Evolutionary conservation across 2,329 filamentous ascomycete genomes (phyloP).

Genomic region (Talaromyces sp.): DNA sequence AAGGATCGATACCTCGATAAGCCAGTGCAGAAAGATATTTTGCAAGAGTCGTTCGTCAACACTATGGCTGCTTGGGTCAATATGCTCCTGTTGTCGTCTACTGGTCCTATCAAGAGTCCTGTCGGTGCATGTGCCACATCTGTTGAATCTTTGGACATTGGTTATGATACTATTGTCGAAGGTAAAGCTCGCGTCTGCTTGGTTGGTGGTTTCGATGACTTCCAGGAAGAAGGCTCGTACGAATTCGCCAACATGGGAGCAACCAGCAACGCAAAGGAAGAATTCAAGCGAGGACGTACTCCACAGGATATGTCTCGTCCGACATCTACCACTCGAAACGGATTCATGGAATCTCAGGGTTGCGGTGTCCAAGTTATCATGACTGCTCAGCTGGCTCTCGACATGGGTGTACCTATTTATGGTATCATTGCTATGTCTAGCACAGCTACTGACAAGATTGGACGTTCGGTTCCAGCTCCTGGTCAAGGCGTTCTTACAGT

Average conservation of each 20-base stretch:
- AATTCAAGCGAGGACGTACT: conserved; percentile 90
- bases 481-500: conserved; percentile 96
- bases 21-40: conserved; percentile 95
- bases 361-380: conserved; percentile 98
- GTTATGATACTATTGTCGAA: conserved; percentile 96
- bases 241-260: conserved; percentile 99
- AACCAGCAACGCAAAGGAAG: conserved; percentile 95
- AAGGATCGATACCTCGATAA: conserved; percentile 95
- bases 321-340: conserved; percentile 91
- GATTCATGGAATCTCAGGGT: conserved; percentile 99
- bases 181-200: conserved; percentile 97
- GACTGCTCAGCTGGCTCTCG: conserved; percentile 89
- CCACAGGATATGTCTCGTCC: conserved; percentile 97
- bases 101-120: conserved; percentile 96
- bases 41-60: conserved; percentile 99
- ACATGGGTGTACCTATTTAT: conserved; percentile 98
- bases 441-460: conserved; percentile 98
- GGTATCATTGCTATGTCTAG: conserved; percentile 89
- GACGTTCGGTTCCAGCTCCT: conserved; percentile 90
- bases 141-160: conserved; percentile 95
- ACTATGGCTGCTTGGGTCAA: conserved; percentile 99
- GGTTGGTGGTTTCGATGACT: conserved; percentile 98
- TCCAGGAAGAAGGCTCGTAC: conserved; percentile 97
- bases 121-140: conserved; percentile 96
- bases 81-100: conserved; percentile 96